Percentiles rank a stretch among this genome's conserved stretches.
These are phyloP conservation scores for Arxiozyma telluris DNA, from an alignment of 1,139 yeast genomes.

Conservation along the genomic window DNA sequence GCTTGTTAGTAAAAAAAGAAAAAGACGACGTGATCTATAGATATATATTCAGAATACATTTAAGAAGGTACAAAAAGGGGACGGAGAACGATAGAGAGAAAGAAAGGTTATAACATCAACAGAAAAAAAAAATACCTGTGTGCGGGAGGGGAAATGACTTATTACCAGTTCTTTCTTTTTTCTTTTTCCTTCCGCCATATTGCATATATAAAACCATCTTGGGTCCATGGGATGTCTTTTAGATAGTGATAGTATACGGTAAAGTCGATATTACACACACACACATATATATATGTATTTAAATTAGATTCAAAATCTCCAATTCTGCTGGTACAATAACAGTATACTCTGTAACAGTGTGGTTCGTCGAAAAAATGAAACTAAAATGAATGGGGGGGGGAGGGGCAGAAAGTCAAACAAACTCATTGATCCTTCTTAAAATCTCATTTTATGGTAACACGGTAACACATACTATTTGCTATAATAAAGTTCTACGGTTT, in stretches of 20 bases:
- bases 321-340: not conserved
- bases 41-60: not conserved
- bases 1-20: not conserved
- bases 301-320: not conserved
- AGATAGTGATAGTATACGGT: not conserved
- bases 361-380: too few relatives aligned
- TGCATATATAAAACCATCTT: too few relatives aligned
- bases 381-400: too few relatives aligned
- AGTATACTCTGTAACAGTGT: too few relatives aligned
- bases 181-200: too few relatives aligned
- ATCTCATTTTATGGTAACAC: not conserved
- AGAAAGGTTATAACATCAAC: not conserved
- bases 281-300: too few relatives aligned
- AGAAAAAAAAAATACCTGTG: too few relatives aligned
- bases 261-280: not conserved
- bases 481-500: slow-evolving; percentile 2
- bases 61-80: not conserved
- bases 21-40: not conserved
- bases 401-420: too few relatives aligned
- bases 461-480: slow-evolving; percentile 4
- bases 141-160: too few relatives aligned
- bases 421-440: not conserved
- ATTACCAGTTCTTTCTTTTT: too few relatives aligned
- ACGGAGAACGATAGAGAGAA: too few relatives aligned
- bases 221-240: too few relatives aligned